Percentiles rank a stretch among this genome's conserved stretches.
These are phyloP conservation scores for Fraxinus baroniana DNA, from an alignment of 305 asterid genomes.

Conservation along the genomic window DNA sequence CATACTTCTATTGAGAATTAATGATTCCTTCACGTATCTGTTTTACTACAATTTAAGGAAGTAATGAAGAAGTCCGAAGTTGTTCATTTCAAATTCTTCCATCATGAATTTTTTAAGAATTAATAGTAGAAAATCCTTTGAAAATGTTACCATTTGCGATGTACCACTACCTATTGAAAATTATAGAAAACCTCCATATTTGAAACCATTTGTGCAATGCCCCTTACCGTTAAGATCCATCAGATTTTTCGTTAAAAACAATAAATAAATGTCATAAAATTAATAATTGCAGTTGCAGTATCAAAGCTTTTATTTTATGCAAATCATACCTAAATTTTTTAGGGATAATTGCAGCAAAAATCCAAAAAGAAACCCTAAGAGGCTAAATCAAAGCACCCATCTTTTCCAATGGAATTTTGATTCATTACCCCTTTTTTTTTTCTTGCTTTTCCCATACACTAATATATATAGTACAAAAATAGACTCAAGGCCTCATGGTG, in stretches of 20 bases:
- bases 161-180: no score
- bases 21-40: background rate
- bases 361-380: slow-evolving; percentile 25
- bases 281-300: no score
- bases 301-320: no score
- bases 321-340: no score
- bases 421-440: slow-evolving; percentile 9
- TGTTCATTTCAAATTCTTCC: background rate
- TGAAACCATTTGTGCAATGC: no score
- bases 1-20: background rate
- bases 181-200: no score
- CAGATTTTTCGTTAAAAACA: no score
- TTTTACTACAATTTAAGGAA: background rate
- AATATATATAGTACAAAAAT: slow-evolving; percentile 6
- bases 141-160: no score
- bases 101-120: background rate
- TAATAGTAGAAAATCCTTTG: no score
- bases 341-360: background rate
- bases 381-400: slow-evolving; percentile 16
- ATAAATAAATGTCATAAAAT: no score
- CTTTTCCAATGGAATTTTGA: slow-evolving; percentile 19
- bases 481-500: slow-evolving; percentile 52
- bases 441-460: slow-evolving; percentile 13
- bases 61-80: background rate
- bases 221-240: no score